Conservation (phyloP, 805 yeast species). For the Candida sithepensis region DNA sequence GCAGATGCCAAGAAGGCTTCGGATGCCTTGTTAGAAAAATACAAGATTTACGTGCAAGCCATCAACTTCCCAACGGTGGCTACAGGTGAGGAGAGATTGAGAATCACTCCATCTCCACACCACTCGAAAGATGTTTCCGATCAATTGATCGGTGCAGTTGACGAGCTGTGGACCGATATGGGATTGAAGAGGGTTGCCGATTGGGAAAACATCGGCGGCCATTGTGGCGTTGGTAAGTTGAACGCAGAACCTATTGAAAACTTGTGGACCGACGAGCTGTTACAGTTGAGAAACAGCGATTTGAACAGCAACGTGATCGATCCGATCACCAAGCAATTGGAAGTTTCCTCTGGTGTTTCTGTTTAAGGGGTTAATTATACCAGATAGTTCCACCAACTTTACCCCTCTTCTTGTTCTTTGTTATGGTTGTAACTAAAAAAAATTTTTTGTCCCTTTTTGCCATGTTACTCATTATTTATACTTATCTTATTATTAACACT, state of each 20-base stretch:
- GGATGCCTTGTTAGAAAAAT: conserved; percentile 78
- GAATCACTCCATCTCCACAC: conserved; percentile 99
- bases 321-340: conserved; percentile 60
- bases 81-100: conserved; percentile 89
- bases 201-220: conserved; percentile 82
- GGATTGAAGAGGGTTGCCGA: conserved; percentile 69
- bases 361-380: conserved; percentile 11
- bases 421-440: too few species aligned
- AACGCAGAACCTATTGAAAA: conserved; percentile 47
- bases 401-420: too few species aligned
- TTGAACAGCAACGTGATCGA: conserved; percentile 64
- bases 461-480: too few species aligned
- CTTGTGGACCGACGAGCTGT: conserved; percentile 85
- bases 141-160: conserved; percentile 72
- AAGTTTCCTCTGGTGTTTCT: conserved; percentile 65
- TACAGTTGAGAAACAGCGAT: conserved; percentile 57
- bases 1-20: conserved; percentile 88
- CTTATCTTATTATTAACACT: too few species aligned
- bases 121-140: conserved; percentile 77
- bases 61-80: conserved; percentile 98
- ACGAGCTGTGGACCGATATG: conserved; percentile 73
- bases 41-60: conserved; percentile 93
- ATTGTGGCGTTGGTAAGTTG: conserved; percentile 77
- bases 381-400: too few species aligned
- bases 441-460: too few species aligned